These are phyloP conservation scores for Kurtzmaniella quercitrusa DNA, from an alignment of 1,139 yeast species.

Conservation along the genomic window DNA sequence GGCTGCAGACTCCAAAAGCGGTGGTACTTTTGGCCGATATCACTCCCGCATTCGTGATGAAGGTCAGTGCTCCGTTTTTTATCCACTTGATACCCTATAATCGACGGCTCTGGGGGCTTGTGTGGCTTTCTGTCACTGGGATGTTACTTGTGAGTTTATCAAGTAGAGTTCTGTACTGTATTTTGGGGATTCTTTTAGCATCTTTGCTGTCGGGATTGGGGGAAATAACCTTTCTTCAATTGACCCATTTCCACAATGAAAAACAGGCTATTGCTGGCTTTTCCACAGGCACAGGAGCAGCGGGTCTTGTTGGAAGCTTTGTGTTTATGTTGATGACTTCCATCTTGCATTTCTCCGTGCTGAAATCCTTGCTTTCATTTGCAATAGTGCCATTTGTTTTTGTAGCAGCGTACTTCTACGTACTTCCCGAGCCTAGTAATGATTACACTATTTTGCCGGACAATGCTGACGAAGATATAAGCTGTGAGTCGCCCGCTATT, in stretches of 20 bases:
- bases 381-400: slow-evolving; percentile 37
- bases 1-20: slow-evolving; percentile 79
- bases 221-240: slow-evolving; percentile 79
- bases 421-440: slow-evolving; percentile 20
- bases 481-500: neutral
- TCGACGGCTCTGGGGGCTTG: slow-evolving; percentile 50
- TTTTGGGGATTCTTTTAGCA: slow-evolving; percentile 76
- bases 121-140: slow-evolving; percentile 62
- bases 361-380: slow-evolving; percentile 28
- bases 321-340: slow-evolving; percentile 39
- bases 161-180: slow-evolving; percentile 26
- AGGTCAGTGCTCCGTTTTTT: slow-evolving; percentile 73
- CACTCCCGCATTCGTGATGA: slow-evolving; percentile 71
- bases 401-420: slow-evolving; percentile 20
- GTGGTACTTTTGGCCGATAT: slow-evolving; percentile 83
- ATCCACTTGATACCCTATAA: slow-evolving; percentile 62
- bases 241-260: slow-evolving; percentile 66
- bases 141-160: slow-evolving; percentile 66
- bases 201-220: slow-evolving; percentile 87
- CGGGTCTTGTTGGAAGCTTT: slow-evolving; percentile 79
- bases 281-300: slow-evolving; percentile 94
- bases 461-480: slow-evolving; percentile 1
- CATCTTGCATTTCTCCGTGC: slow-evolving; percentile 26
- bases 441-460: slow-evolving; percentile 1
- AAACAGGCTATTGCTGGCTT: slow-evolving; percentile 69